Evolutionary conservation across 371 early-diverging fungal species (phyloP), one percentile per base, ranked within the genome.

Genomic region (Rhizopus stolonifer): DNA sequence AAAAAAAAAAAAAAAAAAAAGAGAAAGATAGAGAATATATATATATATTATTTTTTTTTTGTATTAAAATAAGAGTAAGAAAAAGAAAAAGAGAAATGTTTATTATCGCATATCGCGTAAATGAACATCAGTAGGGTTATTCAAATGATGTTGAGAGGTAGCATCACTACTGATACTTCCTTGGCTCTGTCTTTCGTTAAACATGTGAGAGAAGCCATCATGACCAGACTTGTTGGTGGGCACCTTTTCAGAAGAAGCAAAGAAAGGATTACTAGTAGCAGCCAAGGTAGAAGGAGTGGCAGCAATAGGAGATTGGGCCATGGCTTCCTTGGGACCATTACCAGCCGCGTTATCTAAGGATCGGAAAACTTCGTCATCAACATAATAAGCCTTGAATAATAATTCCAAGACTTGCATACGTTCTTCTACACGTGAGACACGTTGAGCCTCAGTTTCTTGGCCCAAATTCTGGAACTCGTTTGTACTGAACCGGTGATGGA

Each of bases 181-280:
- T 17, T 60, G 67, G 21, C 72, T 71, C 40, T 60, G 72, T 48
- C 77, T 64, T 53, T 71, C 58, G 18, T 66, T 67, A 51, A 75
- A 75, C 72, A 72, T 72, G 52, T 75, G 76, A 14, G 70, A 60
- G 51, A 75, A 75, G 0, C 76, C 66, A 14, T 65, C 34, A n/a
- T n/a, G n/a, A n/a, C n/a, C n/a, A 57, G 61, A 21, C 53, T 34
- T 42, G 40, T 52, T 49, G 34, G 43, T 49, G 32, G 58, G 58
- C 25, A 61, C 38, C 15, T 59, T 60, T 29, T 60, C 65, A 29
- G 54, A 26, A 11, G 47, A 36, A 31, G 43, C 36, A 38, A 56
- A 64, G 42, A 64, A 56, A 25, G 65, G 65, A 17, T 60, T 64
- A 3, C 46, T 42, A 22, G 9, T 42, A 42, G 7, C 21, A 2